Evolutionary conservation across 2,329 filamentous ascomycete species (phyloP), one percentile per base, ranked within the genome.

Genomic region (Fusarium irregulare): DNA sequence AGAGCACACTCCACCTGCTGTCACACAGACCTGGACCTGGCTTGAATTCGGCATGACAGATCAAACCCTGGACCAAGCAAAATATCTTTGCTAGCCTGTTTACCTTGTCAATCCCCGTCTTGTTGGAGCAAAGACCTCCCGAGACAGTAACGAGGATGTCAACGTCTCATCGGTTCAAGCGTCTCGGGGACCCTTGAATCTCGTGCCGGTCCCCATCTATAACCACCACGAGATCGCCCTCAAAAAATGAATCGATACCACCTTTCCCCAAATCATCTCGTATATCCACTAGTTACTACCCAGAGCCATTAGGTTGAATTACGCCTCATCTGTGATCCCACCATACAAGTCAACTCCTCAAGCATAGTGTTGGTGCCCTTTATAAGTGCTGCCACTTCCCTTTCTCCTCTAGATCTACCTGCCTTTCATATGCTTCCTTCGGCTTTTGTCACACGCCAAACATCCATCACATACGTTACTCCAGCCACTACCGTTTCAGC

Each of bases 1-100:
- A 21, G 49, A 53, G 34, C 34, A 53, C 49, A 53, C 70, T 73
- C 70, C 60, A 60, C 57, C 55, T 44, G 41, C 67, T 53, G 64
- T 73, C 56, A 61, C 56, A 61, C 67, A 73, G 62, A 69, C 71
- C 68, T 37, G 55, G 68, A 70, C 71, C 68, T 73, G 59, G 70
- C 70, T 73, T 55, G 65, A 66, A 63, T 49, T 50, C 59, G 61
- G 59, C 48, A 55, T 51, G 68, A 69, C 64, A 66, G 49, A 66
- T 55, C 56, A 63, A 66, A 63, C 60, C 68, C 68, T 66, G 64
- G 60, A 57, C 64, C 61, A 64, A 54, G 60, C 54, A 60, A 62
- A 62, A 63, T 71, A 56, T 71, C 60, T 69, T 27, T 53, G 20
- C 64, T 66, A 71, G 60, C 56, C 68, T 51, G 30, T 40, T 68